Evolutionary conservation across 2,329 filamentous ascomycete genomes (phyloP), one percentile per base, ranked within the genome.

Genomic region (Penicillium sp.): DNA sequence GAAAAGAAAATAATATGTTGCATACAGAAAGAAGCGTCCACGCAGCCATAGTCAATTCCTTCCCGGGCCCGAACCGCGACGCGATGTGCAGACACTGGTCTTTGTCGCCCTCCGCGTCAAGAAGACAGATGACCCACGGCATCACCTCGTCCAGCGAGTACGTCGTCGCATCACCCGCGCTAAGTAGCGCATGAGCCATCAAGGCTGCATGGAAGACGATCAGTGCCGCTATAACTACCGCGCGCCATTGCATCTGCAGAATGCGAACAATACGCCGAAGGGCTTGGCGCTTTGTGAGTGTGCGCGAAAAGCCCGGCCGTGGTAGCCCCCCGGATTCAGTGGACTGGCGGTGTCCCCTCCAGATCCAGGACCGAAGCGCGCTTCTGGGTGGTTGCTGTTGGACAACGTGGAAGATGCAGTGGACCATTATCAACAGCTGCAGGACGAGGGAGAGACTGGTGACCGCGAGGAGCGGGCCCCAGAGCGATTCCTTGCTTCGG

Each of bases 241-340:
- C 48, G 26, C 48, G 26, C 48, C 48, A 50, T 30, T 50, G 48
- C 23, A 50, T 19, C 48, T 50, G 48, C 21, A 50, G n/a, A 23
- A 30, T 30, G 30, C 21, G 48, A 15, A 19, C 26, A 15, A 50
- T 50, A 9, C 31, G 31, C 8, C 31, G 31, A 13, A 35, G 31
- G 13, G 31, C 31, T 35, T 35, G 31, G 31, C 13, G 31, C 7
- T 35, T 35, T 9, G 31, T 35, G 13, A 35, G 31, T 2, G 31
- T 35, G 8, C 13, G 31, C 8, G 31, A 7, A 35, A 23, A 30
- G 48, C 48, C 13, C 23, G 23, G 31, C 5, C 9, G 31, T 35
- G 31, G 31, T 9, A 35, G 31, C 5, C 13, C 31, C 13, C 13
- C 8, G 8, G 31, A 35, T 7, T 13, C 8, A 35, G 8, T 3